Conservation (phyloP, 768 basidiomycete genomes). For the Postia placenta region DNA sequence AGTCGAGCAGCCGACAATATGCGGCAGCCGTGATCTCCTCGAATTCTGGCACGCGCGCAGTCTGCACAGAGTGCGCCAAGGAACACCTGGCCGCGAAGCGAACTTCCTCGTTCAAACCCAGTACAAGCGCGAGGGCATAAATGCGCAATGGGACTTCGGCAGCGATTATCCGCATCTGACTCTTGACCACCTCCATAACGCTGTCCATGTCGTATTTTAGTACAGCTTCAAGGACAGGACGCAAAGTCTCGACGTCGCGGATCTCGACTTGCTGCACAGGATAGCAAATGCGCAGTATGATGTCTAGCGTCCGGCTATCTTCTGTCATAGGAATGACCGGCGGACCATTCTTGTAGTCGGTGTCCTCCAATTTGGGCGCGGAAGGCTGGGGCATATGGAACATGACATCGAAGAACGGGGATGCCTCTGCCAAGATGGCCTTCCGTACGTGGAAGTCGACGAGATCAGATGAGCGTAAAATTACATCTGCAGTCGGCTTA, state of each 20-base stretch:
- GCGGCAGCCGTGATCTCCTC: too few relatives aligned
- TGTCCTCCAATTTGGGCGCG: too few relatives aligned
- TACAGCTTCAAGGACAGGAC: not conserved
- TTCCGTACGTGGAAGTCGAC: conserved; percentile 13
- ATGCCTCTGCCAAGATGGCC: conserved; percentile 11
- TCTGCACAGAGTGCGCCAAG: too few relatives aligned
- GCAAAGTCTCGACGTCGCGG: not conserved
- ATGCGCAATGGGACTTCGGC: too few relatives aligned
- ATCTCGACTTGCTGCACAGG: not conserved
- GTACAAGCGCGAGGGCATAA: too few relatives aligned
- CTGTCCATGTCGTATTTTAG: not conserved
- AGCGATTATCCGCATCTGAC: too few relatives aligned
- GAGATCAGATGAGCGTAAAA: conserved; percentile 11
- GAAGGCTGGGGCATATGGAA: conserved; percentile 12
- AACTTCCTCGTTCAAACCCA: too few relatives aligned
- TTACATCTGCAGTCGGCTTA: conserved; percentile 14
- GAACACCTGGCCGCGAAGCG: too few relatives aligned
- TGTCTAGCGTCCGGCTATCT: conserved; percentile 10
- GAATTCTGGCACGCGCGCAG: too few relatives aligned
- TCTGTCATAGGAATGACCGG: conserved; percentile 12
- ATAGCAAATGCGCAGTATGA: conserved; percentile 12
- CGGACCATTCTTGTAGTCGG: conserved; percentile 4
- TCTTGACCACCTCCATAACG: too few relatives aligned
- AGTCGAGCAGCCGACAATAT: too few relatives aligned
- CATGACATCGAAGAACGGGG: conserved; percentile 16